A percentile compares a stretch with the other conserved stretches of the same genome.
These are phyloP conservation scores for Incumbomyces delicatus DNA, from an alignment of 2,329 filamentous ascomycete species.

Conservation along the genomic window DNA sequence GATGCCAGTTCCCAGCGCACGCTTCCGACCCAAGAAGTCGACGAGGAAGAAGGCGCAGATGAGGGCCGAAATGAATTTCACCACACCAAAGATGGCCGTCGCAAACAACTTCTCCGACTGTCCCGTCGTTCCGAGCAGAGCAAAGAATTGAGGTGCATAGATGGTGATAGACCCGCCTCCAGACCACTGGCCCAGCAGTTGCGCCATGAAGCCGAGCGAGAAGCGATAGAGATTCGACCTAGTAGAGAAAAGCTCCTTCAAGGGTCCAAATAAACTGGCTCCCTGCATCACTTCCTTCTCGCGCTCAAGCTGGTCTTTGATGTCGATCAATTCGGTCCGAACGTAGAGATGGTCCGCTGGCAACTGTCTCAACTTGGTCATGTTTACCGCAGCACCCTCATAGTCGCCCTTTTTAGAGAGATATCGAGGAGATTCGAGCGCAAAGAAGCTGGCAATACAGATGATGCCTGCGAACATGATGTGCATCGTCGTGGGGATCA, in stretches of 20 bases:
- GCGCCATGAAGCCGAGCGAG: constrained; percentile 56
- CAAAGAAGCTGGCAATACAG: too few species aligned
- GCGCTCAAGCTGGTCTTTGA: constrained; percentile 33
- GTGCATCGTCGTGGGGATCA: too few species aligned
- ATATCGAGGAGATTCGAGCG: too few species aligned
- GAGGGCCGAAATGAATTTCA: constrained; percentile 11
- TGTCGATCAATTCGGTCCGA: constrained; percentile 25
- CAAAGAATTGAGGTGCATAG: constrained; percentile 15
- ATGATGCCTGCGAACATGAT: too few species aligned
- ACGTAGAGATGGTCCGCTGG: constrained; percentile 34
- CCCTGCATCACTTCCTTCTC: too few species aligned
- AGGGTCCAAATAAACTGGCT: background rate
- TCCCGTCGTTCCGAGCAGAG: constrained; percentile 10
- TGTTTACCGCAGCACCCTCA: too few species aligned
- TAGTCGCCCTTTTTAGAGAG: too few species aligned
- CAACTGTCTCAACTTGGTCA: constrained; percentile 22
- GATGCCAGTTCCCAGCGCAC: constrained; percentile 52
- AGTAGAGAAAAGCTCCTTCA: constrained; percentile 31
- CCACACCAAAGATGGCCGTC: constrained; percentile 13
- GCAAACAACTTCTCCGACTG: constrained; percentile 12
- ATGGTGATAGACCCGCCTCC: constrained; percentile 45
- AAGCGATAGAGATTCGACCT: constrained; percentile 63
- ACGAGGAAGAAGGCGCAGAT: constrained; percentile 15
- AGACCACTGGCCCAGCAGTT: constrained; percentile 63
- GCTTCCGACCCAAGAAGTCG: constrained; percentile 23